Percentiles rank a stretch among this genome's conserved stretches.
Evolutionary conservation across 306 rosid genomes (phyloP).

Genomic region (Phaseolus lunatus): DNA sequence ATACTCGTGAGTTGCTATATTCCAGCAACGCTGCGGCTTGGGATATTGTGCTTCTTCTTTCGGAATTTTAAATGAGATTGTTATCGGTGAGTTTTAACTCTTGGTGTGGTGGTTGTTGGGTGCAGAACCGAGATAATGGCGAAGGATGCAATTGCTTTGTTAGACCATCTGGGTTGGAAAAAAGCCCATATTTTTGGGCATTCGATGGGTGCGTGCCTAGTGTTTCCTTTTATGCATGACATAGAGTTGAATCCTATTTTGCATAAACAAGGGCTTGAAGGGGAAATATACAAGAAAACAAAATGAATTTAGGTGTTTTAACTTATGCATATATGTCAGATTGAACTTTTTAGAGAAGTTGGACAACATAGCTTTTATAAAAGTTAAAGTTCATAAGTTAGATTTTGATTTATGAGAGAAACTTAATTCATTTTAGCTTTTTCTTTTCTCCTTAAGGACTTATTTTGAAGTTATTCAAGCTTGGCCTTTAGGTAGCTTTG

Average conservation of each 20-base stretch:
- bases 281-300: not conserved
- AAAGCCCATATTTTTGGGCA: constrained; percentile 94
- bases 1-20: constrained; percentile 70
- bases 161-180: constrained; percentile 93
- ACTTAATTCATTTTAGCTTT: not conserved
- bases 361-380: not conserved
- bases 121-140: constrained; percentile 95
- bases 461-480: not conserved
- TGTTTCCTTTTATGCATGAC: not conserved
- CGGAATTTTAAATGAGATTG: not conserved
- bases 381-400: not conserved
- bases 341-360: not conserved
- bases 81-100: constrained; percentile 4
- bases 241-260: not conserved
- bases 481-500: not conserved
- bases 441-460: not conserved
- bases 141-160: constrained; percentile 79
- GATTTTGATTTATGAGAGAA: not conserved
- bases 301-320: not conserved
- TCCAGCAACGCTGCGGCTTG: not conserved
- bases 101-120: constrained; percentile 34
- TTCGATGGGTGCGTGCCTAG: constrained; percentile 81
- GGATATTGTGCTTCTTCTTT: not conserved
- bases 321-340: not conserved
- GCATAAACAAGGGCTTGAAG: not conserved